phyloP scores from a whole-genome alignment of 1,284 basidiomycete species.

The Puccinia horiana region DNA sequence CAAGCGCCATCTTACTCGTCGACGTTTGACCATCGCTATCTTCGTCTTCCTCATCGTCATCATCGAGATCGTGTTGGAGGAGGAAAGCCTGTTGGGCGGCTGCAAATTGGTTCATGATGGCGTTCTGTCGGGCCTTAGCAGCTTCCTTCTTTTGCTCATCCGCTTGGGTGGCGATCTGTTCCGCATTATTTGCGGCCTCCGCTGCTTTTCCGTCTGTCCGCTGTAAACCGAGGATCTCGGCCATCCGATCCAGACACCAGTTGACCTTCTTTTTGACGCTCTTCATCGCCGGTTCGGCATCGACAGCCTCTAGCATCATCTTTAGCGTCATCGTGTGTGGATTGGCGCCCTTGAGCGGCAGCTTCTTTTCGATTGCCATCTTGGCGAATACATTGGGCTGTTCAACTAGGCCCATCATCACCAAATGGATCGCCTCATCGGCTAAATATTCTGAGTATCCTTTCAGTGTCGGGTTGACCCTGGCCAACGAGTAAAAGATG shows the following conservation, averaged over 20 bases:
- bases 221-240: constrained; percentile 64
- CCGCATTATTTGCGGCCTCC: constrained; percentile 51
- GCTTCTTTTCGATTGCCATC: constrained; percentile 62
- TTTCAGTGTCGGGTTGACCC: constrained; percentile 62
- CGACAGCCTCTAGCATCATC: constrained; percentile 41
- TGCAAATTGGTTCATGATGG: constrained; percentile 89
- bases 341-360: constrained; percentile 42
- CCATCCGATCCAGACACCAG: constrained; percentile 73
- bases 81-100: constrained; percentile 80
- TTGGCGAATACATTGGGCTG: constrained; percentile 68
- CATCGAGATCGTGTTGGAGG: constrained; percentile 51
- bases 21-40: constrained; percentile 63
- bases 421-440: constrained; percentile 80
- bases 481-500: constrained; percentile 70
- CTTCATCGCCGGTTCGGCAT: constrained; percentile 58
- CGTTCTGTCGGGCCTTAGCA: constrained; percentile 79
- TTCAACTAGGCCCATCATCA: constrained; percentile 78
- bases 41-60: constrained; percentile 58
- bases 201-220: constrained; percentile 54
- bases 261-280: constrained; percentile 69
- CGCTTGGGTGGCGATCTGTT: constrained; percentile 62
- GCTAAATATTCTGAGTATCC: constrained; percentile 72
- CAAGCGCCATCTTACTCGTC: constrained; percentile 50
- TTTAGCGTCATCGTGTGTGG: constrained; percentile 41
- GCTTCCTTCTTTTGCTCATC: constrained; percentile 74